These are phyloP conservation scores for Verticillium nubilum DNA, from an alignment of 2,329 filamentous ascomycete genomes.

Conservation along the genomic window DNA sequence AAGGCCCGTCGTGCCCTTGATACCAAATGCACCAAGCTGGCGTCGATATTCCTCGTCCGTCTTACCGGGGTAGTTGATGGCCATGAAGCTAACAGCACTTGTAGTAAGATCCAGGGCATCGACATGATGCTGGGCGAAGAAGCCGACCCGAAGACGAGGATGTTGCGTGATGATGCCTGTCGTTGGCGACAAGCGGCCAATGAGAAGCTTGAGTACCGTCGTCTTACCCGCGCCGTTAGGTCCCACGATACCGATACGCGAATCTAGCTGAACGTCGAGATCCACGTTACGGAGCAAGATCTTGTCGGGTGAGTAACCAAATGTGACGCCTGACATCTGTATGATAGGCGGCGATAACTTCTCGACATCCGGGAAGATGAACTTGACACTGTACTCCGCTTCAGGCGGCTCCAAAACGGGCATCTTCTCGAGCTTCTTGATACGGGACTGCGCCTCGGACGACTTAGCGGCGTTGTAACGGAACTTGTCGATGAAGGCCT, in stretches of 20 bases:
- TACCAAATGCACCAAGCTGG: constrained; percentile 83
- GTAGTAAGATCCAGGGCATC: constrained; percentile 87
- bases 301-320: constrained; percentile 79
- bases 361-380: constrained; percentile 95
- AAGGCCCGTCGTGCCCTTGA: constrained; percentile 90
- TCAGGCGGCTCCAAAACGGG: constrained; percentile 86
- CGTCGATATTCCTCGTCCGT: constrained; percentile 96
- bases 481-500: constrained; percentile 99
- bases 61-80: constrained; percentile 81
- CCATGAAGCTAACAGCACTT: constrained; percentile 94
- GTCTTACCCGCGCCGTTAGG: constrained; percentile 99
- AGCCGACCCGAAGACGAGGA: constrained; percentile 83
- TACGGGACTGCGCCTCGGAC: constrained; percentile 94
- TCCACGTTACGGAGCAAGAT: constrained; percentile 81
- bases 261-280: constrained; percentile 94
- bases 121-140: constrained; percentile 98
- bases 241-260: constrained; percentile 97
- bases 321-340: constrained; percentile 89
- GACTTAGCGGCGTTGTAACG: constrained; percentile 98
- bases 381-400: constrained; percentile 91
- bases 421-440: constrained; percentile 99
- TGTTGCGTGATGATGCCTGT: constrained; percentile 83
- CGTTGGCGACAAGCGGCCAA: constrained; percentile 72
- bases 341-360: constrained; percentile 97
- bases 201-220: constrained; percentile 95